Evolutionary conservation across 2,329 filamentous ascomycete species (phyloP).

Genomic region (Aspergillus sp.): DNA sequence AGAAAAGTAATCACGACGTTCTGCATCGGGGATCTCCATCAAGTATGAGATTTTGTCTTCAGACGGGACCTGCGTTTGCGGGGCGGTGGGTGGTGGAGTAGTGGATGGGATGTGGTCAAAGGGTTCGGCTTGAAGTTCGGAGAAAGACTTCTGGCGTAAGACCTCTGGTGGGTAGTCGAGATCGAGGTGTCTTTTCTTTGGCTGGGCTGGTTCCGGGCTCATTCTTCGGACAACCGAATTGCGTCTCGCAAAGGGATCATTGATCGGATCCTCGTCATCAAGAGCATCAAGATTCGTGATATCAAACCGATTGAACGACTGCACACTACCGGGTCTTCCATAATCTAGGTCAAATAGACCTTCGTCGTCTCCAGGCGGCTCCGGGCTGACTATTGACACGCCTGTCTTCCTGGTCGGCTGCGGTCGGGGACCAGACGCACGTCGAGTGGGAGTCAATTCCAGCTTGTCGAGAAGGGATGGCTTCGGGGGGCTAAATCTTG

Average conservation of each 20-base stretch:
- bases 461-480: slow-evolving; percentile 40
- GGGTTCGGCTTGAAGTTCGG: slow-evolving; percentile 49
- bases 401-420: slow-evolving; percentile 23
- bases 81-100: slow-evolving; percentile 22
- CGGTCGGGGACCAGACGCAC: slow-evolving; percentile 28
- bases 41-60: slow-evolving; percentile 39
- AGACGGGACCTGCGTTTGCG: slow-evolving; percentile 19
- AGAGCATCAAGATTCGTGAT: slow-evolving; percentile 33
- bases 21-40: slow-evolving; percentile 33
- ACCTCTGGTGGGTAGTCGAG: slow-evolving; percentile 50
- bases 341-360: slow-evolving; percentile 24
- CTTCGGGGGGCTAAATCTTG: slow-evolving; percentile 41
- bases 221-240: slow-evolving; percentile 25
- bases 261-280: slow-evolving; percentile 28
- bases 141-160: slow-evolving; percentile 48
- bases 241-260: slow-evolving; percentile 32
- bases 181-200: slow-evolving; percentile 34
- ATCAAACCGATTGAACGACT: slow-evolving; percentile 31
- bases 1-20: slow-evolving; percentile 52
- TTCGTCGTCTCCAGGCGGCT: slow-evolving; percentile 20
- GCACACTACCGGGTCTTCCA: slow-evolving; percentile 24
- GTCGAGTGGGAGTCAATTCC: slow-evolving; percentile 38
- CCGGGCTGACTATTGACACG: slow-evolving; percentile 17
- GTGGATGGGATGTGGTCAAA: slow-evolving; percentile 47
- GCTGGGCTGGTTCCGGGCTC: slow-evolving; percentile 23